Evolutionary conservation across 179 eudicot genomes (phyloP).

Genomic region (Vitellaria paradoxa): DNA sequence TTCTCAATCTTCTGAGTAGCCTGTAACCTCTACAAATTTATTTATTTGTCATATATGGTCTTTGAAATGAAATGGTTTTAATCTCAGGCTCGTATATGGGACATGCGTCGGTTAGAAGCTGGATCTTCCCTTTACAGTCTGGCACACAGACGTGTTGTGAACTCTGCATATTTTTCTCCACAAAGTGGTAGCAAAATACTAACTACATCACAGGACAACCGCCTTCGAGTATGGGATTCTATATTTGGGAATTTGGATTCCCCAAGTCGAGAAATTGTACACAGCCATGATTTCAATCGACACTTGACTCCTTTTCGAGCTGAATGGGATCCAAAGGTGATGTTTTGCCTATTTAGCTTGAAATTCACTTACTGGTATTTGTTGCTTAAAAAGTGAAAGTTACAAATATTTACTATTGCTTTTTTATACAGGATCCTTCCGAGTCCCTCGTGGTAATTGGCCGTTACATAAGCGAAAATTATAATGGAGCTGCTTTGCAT

Average conservation of each 20-base stretch:
- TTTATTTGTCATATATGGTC: background rate
- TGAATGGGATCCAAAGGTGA: conserved; percentile 99
- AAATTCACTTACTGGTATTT: background rate
- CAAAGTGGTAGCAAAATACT: conserved; percentile 86
- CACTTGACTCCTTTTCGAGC: conserved; percentile 89
- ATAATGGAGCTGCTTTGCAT: conserved; percentile 80
- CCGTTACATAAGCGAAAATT: conserved; percentile 93
- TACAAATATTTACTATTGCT: background rate
- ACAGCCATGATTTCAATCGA: conserved; percentile 95
- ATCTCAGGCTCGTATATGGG: conserved; percentile 91
- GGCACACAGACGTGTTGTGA: conserved; percentile 82
- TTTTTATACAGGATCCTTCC: conserved; percentile 61
- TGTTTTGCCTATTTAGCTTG: background rate
- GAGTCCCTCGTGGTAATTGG: conserved; percentile 95
- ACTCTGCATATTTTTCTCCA: conserved; percentile 94
- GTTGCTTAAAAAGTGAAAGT: background rate
- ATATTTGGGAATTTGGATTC: conserved; percentile 69
- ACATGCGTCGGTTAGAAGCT: conserved; percentile 67
- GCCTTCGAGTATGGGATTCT: conserved; percentile 92
- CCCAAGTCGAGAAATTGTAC: conserved; percentile 96
- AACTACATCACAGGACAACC: conserved; percentile 88
- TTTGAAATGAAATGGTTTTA: conserved; percentile 1
- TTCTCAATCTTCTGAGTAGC: conserved; percentile 5
- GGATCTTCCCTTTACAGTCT: conserved; percentile 67
- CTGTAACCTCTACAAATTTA: background rate